Evolutionary conservation across 2,329 filamentous ascomycete species (phyloP).

Genomic region (Nigrospora oryzae): DNA sequence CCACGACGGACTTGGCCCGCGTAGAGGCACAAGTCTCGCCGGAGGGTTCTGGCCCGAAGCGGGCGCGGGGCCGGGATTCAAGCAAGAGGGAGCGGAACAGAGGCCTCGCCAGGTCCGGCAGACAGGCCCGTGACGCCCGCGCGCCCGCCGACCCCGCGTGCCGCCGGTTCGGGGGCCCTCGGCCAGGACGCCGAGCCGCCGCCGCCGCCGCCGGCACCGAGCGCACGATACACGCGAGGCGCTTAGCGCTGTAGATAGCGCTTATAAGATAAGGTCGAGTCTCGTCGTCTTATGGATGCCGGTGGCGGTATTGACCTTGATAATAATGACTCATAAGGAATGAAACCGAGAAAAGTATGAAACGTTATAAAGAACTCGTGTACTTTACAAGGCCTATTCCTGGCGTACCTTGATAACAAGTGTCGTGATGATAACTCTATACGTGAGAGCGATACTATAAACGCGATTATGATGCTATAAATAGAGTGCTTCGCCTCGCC

Average conservation of each 20-base stretch:
- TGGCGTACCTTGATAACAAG: background rate
- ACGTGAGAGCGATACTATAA: background rate
- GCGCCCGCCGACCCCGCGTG: too few species aligned
- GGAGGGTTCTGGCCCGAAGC: too few species aligned
- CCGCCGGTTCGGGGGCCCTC: too few species aligned
- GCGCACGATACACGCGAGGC: background rate
- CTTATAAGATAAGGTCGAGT: background rate
- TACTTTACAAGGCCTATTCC: background rate
- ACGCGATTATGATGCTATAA: background rate
- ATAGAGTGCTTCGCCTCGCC: background rate
- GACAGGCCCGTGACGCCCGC: too few species aligned
- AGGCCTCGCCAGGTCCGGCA: too few species aligned
- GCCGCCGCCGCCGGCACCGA: too few species aligned
- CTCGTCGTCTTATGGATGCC: background rate
- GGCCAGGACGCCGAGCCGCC: too few species aligned
- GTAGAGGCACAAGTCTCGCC: too few species aligned
- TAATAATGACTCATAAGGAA: background rate
- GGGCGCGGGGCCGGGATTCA: too few species aligned
- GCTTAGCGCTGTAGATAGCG: background rate
- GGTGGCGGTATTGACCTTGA: background rate
- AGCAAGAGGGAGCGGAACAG: too few species aligned
- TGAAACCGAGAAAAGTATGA: background rate
- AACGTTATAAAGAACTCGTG: background rate
- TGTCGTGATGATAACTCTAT: background rate
- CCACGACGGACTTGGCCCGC: too few species aligned